Evolutionary conservation across 164 flowering plant genomes (phyloP), one percentile per base, ranked within the genome.

Genomic region (Malania oleifera): DNA sequence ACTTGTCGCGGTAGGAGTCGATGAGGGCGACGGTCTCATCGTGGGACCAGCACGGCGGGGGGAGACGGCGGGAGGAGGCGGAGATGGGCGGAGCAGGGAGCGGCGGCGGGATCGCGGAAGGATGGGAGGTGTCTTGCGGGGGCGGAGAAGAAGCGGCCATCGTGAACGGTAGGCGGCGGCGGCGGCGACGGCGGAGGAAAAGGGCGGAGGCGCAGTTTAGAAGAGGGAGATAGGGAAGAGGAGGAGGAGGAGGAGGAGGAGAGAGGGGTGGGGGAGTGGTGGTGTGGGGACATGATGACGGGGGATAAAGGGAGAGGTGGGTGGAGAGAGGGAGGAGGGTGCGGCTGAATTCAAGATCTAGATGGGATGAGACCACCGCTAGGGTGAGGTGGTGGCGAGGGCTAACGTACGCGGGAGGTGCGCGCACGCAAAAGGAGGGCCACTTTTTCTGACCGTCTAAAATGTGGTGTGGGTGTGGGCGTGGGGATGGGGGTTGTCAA

Each of bases 41-140:
- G 28, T 23, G 53, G 29, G 53, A 50, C 53, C 53, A 50, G 53
- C 53, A 50, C 53, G 53, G 53, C 28, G 53, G 53, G 3, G 53
- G 53, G 34, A 50, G 46, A 22, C 46, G 46, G 7, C 46, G 20
- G 22, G 46, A 43, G 12, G 46, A 5, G 46, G 46, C 43, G 5
- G 46, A 7, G 9, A 10, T 4, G 46, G 46, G 22, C 46, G 20
- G 5, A 6, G 22, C 12, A 4, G 46, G 19, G 12, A 12, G 7
- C 22, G 9, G 4, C 22, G 46, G 46, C 46, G n/a, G n/a, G n/a
- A n/a, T n/a, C n/a, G n/a, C n/a, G n/a, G n/a, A n/a, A n/a, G n/a
- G n/a, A n/a, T n/a, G n/a, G n/a, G n/a, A n/a, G n/a, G n/a, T n/a
- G n/a, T n/a, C n/a, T n/a, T n/a, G n/a, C n/a, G n/a, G n/a, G n/a